Base-by-base conservation (phyloP, 1,284 basidiomycete species). In the Heliocybe sulcata region DNA sequence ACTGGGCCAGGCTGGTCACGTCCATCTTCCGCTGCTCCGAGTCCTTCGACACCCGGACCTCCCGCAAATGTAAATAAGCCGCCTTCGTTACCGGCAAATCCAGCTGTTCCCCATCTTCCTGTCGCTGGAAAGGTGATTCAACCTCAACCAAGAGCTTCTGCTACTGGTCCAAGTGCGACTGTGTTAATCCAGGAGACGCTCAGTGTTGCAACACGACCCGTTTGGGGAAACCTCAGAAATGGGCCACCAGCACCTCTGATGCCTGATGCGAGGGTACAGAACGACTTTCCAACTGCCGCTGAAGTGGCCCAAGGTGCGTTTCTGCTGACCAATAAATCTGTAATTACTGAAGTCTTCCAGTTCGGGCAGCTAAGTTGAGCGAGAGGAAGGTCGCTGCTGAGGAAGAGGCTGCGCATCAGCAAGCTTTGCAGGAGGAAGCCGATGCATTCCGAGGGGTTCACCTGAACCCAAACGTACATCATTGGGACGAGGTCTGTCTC, bases 371-470 rank as follows among this genome's bases (percentile, higher is more conserved):
- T 11, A 71, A 72, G 58, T 64, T 56, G 12, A 51, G 45, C 8
- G 69, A 67, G 54, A 66, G 67, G 60, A 65, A 64, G 38, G 61
- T 60, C 10, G 60, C 63, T 4, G 69, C 72, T 1, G 65, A 73
- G 55, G 72, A 71, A 1, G 74, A 59, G 16, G 72, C 74, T 26
- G 64, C 77, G 8, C 77, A 78, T 61, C 84, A 85, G 65, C 82
- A 84, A 64, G 79, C 82, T 11, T 72, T 84, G 23, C 72, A 77
- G 58, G 84, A 87, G 61, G 83, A 91, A 62, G 88, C 87, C n/a
- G 94, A 96, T 69, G 89, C 92, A 1, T 98, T 98, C 69, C 81
- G 92, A 45, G 92, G 92, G 0, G 85, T 92, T 1, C 94, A 96
- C 70, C 73, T 97, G 49, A 86, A 95, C 72, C 91, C 93, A 48